Conservation (phyloP, 225 moss, liverwort and hornwort species). For the Bryoerythrophyllum caledonicum region DNA sequence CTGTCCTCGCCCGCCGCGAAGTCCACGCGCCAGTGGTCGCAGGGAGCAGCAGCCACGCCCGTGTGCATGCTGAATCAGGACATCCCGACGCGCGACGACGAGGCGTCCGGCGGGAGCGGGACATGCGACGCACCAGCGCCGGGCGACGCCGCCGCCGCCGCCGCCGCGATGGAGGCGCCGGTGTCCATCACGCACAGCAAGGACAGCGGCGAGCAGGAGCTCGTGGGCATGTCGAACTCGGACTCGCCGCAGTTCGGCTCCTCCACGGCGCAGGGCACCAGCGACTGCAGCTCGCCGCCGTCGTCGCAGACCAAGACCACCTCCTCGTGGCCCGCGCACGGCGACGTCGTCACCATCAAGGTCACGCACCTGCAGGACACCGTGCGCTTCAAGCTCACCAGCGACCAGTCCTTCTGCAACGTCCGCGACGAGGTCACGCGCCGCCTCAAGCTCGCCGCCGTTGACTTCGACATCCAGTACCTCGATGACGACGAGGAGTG, state of each 20-base stretch:
- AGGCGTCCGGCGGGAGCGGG: slow-evolving; percentile 15
- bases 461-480: slow-evolving; percentile 62
- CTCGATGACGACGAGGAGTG: slow-evolving; percentile 84
- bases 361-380: slow-evolving; percentile 65
- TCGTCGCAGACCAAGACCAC: slow-evolving; percentile 45
- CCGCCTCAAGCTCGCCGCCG: slow-evolving; percentile 55
- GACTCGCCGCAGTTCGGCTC: slow-evolving; percentile 58
- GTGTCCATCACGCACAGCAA: slow-evolving; percentile 38
- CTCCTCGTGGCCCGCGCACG: slow-evolving; percentile 32
- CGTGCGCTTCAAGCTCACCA: slow-evolving; percentile 68
- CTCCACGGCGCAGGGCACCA: slow-evolving; percentile 55
- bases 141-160: too few species aligned
- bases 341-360: slow-evolving; percentile 62
- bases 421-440: slow-evolving; percentile 63
- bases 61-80: background rate
- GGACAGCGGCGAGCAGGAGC: slow-evolving; percentile 40
- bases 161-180: too few species aligned
- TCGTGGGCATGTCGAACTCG: slow-evolving; percentile 36
- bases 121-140: background rate
- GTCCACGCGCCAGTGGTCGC: slow-evolving; percentile 15
- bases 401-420: slow-evolving; percentile 45
- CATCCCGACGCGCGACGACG: background rate
- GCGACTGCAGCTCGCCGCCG: slow-evolving; percentile 75
- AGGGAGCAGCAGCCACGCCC: background rate
- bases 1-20: slow-evolving; percentile 28